Percentiles rank a stretch among this genome's conserved stretches.
Evolutionary conservation across 2,329 filamentous ascomycete species (phyloP).

Genomic region (Sclerotinia sclerotiorum): DNA sequence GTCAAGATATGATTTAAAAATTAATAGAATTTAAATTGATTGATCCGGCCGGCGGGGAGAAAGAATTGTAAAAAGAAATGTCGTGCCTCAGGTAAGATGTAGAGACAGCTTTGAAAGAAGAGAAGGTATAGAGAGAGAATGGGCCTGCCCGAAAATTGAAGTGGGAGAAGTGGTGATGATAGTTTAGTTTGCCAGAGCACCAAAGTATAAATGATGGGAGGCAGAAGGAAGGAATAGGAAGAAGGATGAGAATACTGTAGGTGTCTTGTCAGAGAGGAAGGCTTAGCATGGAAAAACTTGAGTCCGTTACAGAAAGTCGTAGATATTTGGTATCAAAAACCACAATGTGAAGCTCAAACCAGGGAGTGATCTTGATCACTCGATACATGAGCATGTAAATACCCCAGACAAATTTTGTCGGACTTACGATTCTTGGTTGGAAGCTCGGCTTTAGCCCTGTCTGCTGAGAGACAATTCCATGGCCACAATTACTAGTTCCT

Average conservation of each 20-base stretch:
- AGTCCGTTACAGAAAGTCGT: conserved; percentile 8
- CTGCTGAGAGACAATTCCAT: background rate
- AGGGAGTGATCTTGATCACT: conserved; percentile 10
- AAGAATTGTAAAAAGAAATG: conserved; percentile 29
- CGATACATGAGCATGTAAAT: conserved; percentile 9
- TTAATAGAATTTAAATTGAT: conserved; percentile 24
- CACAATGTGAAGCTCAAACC: background rate
- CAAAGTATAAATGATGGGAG: conserved; percentile 24
- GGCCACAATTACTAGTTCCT: background rate
- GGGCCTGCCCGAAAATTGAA: conserved; percentile 35
- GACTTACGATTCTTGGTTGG: conserved; percentile 9
- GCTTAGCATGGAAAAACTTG: conserved; percentile 24
- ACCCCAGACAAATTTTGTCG: conserved; percentile 19
- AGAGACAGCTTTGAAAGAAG: conserved; percentile 21
- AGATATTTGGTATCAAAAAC: background rate
- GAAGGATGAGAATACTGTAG: conserved; percentile 27
- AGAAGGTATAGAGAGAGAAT: conserved; percentile 30
- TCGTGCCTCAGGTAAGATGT: conserved; percentile 25
- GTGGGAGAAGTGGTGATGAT: conserved; percentile 28
- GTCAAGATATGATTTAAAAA: conserved; percentile 6
- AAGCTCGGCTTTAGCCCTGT: background rate
- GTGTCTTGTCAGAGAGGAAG: conserved; percentile 17
- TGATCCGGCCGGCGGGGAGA: conserved; percentile 35
- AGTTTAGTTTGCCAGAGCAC: conserved; percentile 32
- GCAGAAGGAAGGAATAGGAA: conserved; percentile 1